Evolutionary conservation across 1,284 basidiomycete species (phyloP), one percentile per base, ranked within the genome.

Genomic region (Heterobasidion occidentale): DNA sequence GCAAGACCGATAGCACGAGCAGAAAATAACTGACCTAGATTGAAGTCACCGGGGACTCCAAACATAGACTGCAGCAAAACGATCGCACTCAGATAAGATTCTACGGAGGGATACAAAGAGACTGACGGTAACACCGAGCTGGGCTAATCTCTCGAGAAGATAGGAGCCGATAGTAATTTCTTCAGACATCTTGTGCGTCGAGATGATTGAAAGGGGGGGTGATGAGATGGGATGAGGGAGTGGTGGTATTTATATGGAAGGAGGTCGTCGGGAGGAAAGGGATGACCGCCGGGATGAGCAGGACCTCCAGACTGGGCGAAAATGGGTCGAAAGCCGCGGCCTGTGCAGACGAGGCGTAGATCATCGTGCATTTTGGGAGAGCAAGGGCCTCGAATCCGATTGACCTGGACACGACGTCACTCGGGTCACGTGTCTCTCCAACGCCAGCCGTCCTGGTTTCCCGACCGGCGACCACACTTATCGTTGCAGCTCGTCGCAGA

Each of bases 11-110:
- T 19, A 8, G 38, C 17, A 33, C 34, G 11, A 9, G 14, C 63
- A 67, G 51, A 55, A 59, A 83, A 9, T 3, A 14, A 64, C 68
- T 51, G 53, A 58, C 84, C 89, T 50, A 97, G 82, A 70, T 96
- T 97, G 70, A 94, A 98, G 71, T 96, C 94, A 46, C 94, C 94
- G 6, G 94, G 93, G 0, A 95, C 83, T 38, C 94, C 94, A 61
- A 95, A 95, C 73, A 95, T 80, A 52, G 77, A 77, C 81, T 87
- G 59, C 52, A 86, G 59, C 51, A 42, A 59, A 59, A 17, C 64
- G 55, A 59, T 68, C 5, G 60, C 45, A 20, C 47, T 42, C 4
- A 19, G 49, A 46, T 0, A 15, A 49, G 11, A 52, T 33, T 42
- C 36, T 36, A 7, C 45, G 34, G 51, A 36, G 14, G 49, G 11